Conservation (phyloP, 306 rosid genomes). For the barrel medic (Medicago truncatula) region DNA sequence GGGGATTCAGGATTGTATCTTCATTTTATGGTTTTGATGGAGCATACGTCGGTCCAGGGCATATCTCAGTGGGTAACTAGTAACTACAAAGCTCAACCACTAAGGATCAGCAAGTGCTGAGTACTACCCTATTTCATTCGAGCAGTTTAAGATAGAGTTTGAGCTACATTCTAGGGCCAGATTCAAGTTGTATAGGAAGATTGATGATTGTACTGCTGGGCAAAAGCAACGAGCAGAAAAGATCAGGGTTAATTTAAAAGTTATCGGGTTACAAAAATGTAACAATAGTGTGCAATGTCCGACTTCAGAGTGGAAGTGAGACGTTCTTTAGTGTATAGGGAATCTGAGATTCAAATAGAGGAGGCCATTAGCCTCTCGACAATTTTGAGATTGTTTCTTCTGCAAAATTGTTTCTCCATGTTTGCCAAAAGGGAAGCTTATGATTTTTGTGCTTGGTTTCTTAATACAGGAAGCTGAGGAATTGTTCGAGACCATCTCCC, state of each 20-base stretch:
- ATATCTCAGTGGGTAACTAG: background rate
- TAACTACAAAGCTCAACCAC: background rate
- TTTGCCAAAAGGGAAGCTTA: conserved; percentile 6
- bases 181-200: background rate
- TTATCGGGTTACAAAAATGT: background rate
- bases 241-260: background rate
- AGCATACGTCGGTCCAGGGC: background rate
- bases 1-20: too few relatives aligned
- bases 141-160: conserved; percentile 10
- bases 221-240: background rate
- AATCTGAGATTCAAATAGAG: background rate
- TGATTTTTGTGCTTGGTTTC: conserved; percentile 25
- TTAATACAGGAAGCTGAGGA: conserved; percentile 87
- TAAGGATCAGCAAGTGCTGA: background rate
- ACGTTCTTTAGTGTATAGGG: background rate
- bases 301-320: background rate
- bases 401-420: background rate
- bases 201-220: background rate
- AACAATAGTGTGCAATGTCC: background rate
- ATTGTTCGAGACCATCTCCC: conserved; percentile 91
- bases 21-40: too few relatives aligned
- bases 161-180: background rate
- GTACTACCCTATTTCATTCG: background rate
- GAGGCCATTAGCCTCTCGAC: background rate
- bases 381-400: conserved; percentile 11